Evolutionary conservation across 2,329 filamentous ascomycete genomes (phyloP).

Genomic region (Alternaria sp.): DNA sequence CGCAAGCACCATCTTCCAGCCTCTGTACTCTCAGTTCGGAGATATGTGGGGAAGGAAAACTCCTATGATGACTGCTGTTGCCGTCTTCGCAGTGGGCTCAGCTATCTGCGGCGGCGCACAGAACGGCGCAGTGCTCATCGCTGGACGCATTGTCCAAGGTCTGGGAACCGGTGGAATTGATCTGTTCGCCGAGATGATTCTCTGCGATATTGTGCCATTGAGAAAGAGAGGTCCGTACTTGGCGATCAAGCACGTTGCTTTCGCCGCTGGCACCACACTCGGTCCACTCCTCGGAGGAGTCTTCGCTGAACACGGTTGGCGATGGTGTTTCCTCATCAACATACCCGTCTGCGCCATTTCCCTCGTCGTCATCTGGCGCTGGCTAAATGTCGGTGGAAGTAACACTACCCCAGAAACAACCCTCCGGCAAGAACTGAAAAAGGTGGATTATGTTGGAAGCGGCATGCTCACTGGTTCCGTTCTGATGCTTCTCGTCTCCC

Average conservation of each 20-base stretch:
- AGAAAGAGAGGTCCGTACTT: constrained; percentile 53
- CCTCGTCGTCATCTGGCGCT: constrained; percentile 36
- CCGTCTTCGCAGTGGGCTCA: constrained; percentile 60
- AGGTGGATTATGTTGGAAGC: constrained; percentile 55
- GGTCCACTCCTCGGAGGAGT: constrained; percentile 42
- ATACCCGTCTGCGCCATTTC: constrained; percentile 41
- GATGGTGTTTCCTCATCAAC: constrained; percentile 55
- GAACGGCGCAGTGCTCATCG: constrained; percentile 57
- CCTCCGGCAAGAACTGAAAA: constrained; percentile 24
- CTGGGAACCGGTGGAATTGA: constrained; percentile 57
- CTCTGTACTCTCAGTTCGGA: constrained; percentile 58
- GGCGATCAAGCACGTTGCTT: constrained; percentile 34
- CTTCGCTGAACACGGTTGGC: constrained; percentile 49
- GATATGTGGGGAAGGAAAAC: constrained; percentile 61
- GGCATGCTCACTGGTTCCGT: constrained; percentile 50
- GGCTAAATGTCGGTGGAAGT: constrained; percentile 36
- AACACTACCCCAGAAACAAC: constrained; percentile 17
- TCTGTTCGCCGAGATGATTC: constrained; percentile 56
- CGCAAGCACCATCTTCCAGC: constrained; percentile 54
- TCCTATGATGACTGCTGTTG: constrained; percentile 47
- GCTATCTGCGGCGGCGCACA: constrained; percentile 59
- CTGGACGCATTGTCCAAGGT: constrained; percentile 63
- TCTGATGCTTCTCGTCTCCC: constrained; percentile 52
- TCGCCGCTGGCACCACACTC: constrained; percentile 34
- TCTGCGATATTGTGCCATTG: constrained; percentile 60